A percentile compares a stretch with the other conserved stretches of the same genome.
phyloP scores from a whole-genome alignment of 768 basidiomycete genomes.

The Clitopilus hobsonii region DNA sequence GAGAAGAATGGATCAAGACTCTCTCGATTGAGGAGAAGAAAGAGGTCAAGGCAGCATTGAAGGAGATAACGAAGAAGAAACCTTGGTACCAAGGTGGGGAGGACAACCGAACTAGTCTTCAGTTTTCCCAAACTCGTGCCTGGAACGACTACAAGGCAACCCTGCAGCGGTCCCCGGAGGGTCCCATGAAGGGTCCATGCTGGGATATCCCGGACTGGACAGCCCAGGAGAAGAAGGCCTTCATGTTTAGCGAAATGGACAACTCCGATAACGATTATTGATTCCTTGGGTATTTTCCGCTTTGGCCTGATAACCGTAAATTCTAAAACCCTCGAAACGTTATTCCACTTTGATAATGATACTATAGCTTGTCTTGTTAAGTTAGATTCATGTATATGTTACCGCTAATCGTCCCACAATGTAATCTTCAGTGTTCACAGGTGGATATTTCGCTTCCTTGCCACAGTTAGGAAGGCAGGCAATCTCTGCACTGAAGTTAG shows the following conservation, averaged over 20 bases:
- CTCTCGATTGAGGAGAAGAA: slow-evolving; percentile 18
- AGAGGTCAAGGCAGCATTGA: slow-evolving; percentile 12
- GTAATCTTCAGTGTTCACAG: slow-evolving; percentile 71
- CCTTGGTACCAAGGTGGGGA: slow-evolving; percentile 26
- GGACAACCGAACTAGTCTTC: slow-evolving; percentile 18
- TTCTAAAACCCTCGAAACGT: no score
- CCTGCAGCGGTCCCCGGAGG: slow-evolving; percentile 15
- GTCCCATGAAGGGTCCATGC: slow-evolving; percentile 20
- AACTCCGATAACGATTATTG: slow-evolving; percentile 5
- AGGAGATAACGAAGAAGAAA: slow-evolving; percentile 16
- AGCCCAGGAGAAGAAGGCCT: slow-evolving; percentile 22
- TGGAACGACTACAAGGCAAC: slow-evolving; percentile 37
- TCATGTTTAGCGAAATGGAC: slow-evolving; percentile 15
- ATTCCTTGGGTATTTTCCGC: no score
- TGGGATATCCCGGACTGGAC: slow-evolving; percentile 36
- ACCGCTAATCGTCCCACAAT: slow-evolving; percentile 66
- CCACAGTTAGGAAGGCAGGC: slow-evolving; percentile 70
- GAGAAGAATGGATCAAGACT: slow-evolving; percentile 23
- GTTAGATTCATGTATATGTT: slow-evolving; percentile 41
- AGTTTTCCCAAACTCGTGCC: slow-evolving; percentile 20
- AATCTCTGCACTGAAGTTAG: slow-evolving; percentile 64
- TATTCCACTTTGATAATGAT: slow-evolving; percentile 4
- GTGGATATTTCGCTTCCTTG: slow-evolving; percentile 53
- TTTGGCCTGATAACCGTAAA: no score
- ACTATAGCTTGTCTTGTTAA: slow-evolving; percentile 1